Conservation (phyloP, 768 basidiomycete species). For the Amanita jacksonii region DNA sequence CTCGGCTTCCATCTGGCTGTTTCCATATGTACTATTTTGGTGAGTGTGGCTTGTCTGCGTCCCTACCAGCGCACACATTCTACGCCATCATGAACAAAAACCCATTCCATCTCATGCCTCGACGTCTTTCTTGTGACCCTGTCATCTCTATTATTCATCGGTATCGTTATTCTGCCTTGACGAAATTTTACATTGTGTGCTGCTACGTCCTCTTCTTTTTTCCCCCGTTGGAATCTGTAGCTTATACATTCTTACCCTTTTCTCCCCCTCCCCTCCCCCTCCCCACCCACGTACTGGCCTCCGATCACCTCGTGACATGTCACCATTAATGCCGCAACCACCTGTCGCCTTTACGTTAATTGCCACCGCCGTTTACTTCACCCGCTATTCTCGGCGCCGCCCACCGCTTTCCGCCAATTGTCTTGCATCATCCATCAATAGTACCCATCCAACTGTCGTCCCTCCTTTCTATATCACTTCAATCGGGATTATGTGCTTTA, state of each 20-base stretch:
- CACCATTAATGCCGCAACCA: conserved; percentile 2
- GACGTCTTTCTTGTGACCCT: conserved; percentile 5
- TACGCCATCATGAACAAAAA: background rate
- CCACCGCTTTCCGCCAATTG: background rate
- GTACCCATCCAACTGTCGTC: conserved; percentile 6
- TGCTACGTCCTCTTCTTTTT: conserved; percentile 9
- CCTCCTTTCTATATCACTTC: conserved; percentile 1
- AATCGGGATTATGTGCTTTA: conserved; percentile 5
- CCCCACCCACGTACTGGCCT: no score
- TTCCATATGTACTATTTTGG: conserved; percentile 1
- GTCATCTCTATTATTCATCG: conserved; percentile 5
- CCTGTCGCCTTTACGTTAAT: conserved; percentile 1
- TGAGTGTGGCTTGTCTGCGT: conserved; percentile 7
- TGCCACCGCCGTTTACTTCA: conserved; percentile 2
- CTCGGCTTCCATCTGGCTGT: conserved; percentile 7
- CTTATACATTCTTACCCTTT: conserved; percentile 7
- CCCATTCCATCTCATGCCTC: background rate
- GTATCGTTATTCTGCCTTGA: conserved; percentile 7
- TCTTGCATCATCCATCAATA: conserved; percentile 1
- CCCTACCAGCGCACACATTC: conserved; percentile 2
- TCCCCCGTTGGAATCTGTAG: conserved; percentile 10
- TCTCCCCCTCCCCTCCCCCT: background rate
- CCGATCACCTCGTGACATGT: conserved; percentile 3
- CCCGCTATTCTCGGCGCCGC: conserved; percentile 3
- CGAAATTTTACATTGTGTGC: conserved; percentile 1